Evolutionary conservation across 2,329 filamentous ascomycete genomes (phyloP).

Genomic region (Penicillium expansum): DNA sequence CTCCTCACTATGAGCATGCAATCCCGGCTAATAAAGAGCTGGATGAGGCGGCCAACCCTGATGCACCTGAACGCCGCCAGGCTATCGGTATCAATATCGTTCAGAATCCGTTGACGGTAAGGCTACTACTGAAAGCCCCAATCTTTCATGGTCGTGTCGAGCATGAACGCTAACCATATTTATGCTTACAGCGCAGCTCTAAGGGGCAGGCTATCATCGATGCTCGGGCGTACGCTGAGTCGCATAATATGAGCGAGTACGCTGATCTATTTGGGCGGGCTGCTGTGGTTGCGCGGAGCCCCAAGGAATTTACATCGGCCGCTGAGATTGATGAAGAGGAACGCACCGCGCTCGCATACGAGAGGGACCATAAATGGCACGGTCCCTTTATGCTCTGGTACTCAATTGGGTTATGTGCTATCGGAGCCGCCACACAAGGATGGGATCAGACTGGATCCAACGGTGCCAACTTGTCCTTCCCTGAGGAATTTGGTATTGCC

Average conservation of each 20-base stretch:
- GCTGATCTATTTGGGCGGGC: constrained; percentile 37
- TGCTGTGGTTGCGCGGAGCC: constrained; percentile 37
- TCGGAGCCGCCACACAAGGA: constrained; percentile 50
- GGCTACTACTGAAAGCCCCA: constrained; percentile 2
- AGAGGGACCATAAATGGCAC: constrained; percentile 48
- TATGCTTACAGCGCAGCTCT: constrained; percentile 29
- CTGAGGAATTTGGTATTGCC: constrained; percentile 42
- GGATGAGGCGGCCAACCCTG: constrained; percentile 5
- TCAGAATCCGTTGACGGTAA: constrained; percentile 47
- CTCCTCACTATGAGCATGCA: constrained; percentile 7
- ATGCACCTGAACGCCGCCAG: constrained; percentile 30
- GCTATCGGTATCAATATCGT: constrained; percentile 49
- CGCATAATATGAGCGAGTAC: constrained; percentile 36
- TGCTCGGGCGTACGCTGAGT: constrained; percentile 31
- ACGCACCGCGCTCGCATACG: constrained; percentile 42
- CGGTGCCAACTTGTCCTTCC: constrained; percentile 52
- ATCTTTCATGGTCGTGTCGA: no score
- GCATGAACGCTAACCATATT: background rate
- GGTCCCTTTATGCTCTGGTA: constrained; percentile 47
- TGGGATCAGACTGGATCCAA: constrained; percentile 57
- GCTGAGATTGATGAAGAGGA: constrained; percentile 43
- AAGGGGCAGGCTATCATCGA: constrained; percentile 32
- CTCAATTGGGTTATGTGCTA: constrained; percentile 49
- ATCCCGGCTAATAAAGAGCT: background rate
- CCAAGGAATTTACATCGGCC: constrained; percentile 26